Conservation (phyloP, 306 rosid species). For the Dryas alaskensis region DNA sequence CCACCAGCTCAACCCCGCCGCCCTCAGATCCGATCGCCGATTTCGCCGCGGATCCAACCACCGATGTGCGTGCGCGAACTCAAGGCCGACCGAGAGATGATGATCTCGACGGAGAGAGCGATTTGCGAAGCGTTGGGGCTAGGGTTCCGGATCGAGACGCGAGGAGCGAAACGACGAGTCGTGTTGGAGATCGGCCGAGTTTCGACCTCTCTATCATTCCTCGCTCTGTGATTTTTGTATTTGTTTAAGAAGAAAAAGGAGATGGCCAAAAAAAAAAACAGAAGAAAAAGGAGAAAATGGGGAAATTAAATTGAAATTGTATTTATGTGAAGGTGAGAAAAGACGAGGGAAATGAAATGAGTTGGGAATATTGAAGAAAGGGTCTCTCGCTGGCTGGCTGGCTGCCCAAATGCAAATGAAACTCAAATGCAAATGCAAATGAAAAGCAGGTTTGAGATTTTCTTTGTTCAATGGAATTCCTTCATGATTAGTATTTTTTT, state of each 20-base stretch:
- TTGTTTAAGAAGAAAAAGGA: conserved; percentile 4
- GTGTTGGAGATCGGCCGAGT: conserved; percentile 38
- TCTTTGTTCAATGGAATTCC: background rate
- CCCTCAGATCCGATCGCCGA: conserved; percentile 48
- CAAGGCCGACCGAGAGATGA: conserved; percentile 24
- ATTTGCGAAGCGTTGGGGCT: conserved; percentile 22
- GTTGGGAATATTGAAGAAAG: conserved; percentile 9
- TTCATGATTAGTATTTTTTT: background rate
- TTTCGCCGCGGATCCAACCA: conserved; percentile 32
- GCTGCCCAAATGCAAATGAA: conserved; percentile 33
- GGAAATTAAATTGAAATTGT: conserved; percentile 21
- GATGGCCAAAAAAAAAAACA: no score
- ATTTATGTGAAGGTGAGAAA: conserved; percentile 37
- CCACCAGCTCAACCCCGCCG: background rate
- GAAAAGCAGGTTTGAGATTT: background rate
- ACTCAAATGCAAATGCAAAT: conserved; percentile 38
- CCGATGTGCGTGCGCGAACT: background rate
- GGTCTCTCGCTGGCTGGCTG: background rate
- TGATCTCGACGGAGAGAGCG: conserved; percentile 30
- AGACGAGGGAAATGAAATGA: conserved; percentile 44
- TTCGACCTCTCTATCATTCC: conserved; percentile 49
- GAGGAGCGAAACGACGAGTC: conserved; percentile 42
- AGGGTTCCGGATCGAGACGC: conserved; percentile 34
- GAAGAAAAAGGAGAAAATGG: background rate
- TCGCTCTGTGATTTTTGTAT: conserved; percentile 8